These are phyloP conservation scores for Sinapis alba DNA, from an alignment of 441 rosid species.

Conservation along the genomic window DNA sequence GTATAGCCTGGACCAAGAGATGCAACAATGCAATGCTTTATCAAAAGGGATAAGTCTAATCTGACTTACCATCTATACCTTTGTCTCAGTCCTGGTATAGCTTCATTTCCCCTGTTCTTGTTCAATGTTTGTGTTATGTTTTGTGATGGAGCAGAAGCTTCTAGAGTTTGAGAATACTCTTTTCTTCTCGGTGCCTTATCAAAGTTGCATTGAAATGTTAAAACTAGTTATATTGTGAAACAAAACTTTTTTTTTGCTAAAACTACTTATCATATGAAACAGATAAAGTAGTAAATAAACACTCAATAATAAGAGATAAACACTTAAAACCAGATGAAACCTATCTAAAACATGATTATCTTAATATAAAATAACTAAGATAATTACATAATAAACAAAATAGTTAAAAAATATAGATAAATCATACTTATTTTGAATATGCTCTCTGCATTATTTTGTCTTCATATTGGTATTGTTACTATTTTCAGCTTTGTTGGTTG, in stretches of 20 bases:
- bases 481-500: slow-evolving; percentile 79
- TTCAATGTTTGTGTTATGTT: neutral
- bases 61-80: slow-evolving; percentile 89
- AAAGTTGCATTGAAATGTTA: no score
- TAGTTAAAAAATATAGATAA: neutral
- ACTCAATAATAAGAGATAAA: no score
- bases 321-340: no score
- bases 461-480: neutral
- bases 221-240: no score
- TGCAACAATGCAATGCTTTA: slow-evolving; percentile 88
- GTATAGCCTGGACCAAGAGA: slow-evolving; percentile 91
- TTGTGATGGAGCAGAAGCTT: neutral
- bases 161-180: neutral
- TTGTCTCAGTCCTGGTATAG: slow-evolving; percentile 85
- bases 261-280: no score
- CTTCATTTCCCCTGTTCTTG: neutral
- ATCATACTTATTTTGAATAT: neutral
- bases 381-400: no score
- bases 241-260: no score
- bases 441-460: neutral
- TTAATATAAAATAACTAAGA: no score
- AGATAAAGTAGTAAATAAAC: no score
- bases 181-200: neutral
- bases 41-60: slow-evolving; percentile 88
- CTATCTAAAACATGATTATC: no score